Percentiles rank a stretch among this genome's conserved stretches.
These are phyloP conservation scores for Pythium folliculosum DNA, from an alignment of 352 stramenopile genomes.

Conservation along the genomic window DNA sequence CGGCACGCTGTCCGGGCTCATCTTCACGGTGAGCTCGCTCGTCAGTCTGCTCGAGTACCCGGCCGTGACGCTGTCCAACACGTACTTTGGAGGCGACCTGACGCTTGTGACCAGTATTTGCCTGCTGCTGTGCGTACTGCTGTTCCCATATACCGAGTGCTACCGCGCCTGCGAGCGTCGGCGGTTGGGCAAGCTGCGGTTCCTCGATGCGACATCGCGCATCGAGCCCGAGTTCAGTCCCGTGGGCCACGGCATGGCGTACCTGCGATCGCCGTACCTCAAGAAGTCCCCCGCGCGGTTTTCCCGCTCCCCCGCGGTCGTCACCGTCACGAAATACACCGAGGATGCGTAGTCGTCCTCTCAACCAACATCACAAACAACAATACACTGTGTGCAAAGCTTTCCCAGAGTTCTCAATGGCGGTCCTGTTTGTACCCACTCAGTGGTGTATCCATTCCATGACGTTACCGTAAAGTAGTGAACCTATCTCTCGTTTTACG, in stretches of 20 bases:
- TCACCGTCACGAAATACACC: conserved; percentile 13
- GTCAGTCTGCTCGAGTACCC: conserved; percentile 81
- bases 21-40: conserved; percentile 78
- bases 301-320: conserved; percentile 17
- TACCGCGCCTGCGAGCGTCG: conserved; percentile 46
- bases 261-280: conserved; percentile 48
- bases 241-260: conserved; percentile 54
- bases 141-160: conserved; percentile 68
- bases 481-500: background rate
- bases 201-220: conserved; percentile 18
- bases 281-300: conserved; percentile 14
- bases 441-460: background rate
- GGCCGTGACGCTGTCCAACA: conserved; percentile 72
- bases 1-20: conserved; percentile 78
- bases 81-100: conserved; percentile 57
- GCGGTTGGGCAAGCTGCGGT: conserved; percentile 37
- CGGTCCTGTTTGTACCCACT: too few relatives aligned
- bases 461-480: background rate
- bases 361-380: background rate
- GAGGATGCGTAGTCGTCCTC: background rate
- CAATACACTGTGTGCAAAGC: too few relatives aligned
- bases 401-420: too few relatives aligned
- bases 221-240: conserved; percentile 23
- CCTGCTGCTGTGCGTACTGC: conserved; percentile 51
- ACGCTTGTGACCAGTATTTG: conserved; percentile 52